These are phyloP conservation scores for Apiospora arundinis DNA, from an alignment of 2,329 filamentous ascomycete genomes.

Conservation along the genomic window DNA sequence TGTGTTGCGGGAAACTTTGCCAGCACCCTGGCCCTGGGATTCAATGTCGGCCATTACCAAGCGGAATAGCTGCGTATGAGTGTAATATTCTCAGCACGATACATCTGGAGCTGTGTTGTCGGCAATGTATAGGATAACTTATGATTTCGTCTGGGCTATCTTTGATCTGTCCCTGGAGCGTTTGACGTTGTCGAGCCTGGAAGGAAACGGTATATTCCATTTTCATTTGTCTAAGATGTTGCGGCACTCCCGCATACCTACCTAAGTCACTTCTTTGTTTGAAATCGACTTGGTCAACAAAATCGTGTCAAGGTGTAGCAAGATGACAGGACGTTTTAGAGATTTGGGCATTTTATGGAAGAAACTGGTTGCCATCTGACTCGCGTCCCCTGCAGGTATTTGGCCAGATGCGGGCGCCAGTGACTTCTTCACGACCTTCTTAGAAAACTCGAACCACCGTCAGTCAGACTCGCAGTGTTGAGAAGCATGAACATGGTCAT, in stretches of 20 bases:
- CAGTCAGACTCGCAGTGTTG: background rate
- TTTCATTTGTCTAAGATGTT: background rate
- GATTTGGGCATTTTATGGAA: background rate
- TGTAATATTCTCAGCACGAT: background rate
- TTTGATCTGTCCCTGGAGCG: background rate
- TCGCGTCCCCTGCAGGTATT: background rate
- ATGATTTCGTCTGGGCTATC: background rate
- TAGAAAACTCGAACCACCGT: background rate
- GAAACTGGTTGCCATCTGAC: background rate
- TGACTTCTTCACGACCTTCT: background rate
- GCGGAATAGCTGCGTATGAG: background rate
- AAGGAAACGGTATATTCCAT: background rate
- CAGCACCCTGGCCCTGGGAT: background rate
- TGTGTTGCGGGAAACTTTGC: background rate
- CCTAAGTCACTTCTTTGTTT: background rate
- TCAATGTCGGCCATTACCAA: conserved; percentile 7
- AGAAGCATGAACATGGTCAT: background rate
- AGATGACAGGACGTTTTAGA: no score
- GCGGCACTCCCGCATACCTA: background rate
- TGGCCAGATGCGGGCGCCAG: background rate
- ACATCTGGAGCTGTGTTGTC: background rate
- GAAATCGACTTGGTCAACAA: no score
- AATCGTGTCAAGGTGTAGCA: no score
- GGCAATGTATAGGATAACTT: background rate
- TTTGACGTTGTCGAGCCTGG: background rate